Evolutionary conservation across 2,329 filamentous ascomycete species (phyloP), one percentile per base, ranked within the genome.

Genomic region (Herpotrichia juniperi): DNA sequence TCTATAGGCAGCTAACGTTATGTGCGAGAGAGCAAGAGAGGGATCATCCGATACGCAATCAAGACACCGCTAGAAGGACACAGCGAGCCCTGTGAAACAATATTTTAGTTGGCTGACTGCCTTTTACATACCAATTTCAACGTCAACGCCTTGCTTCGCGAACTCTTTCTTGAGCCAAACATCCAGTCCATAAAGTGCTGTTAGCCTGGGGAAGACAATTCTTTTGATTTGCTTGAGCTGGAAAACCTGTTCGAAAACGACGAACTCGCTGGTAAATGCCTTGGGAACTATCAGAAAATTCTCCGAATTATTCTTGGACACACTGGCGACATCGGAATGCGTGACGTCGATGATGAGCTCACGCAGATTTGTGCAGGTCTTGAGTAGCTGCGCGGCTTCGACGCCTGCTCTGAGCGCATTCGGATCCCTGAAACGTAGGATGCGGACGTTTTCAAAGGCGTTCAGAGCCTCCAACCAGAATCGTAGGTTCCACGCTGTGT

Each of bases 341-440:
- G n/a, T 34, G 7, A 34, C 14, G 31, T n/a, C 31, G 5, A 34
- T n/a, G 31, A 11, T 11, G 5, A 34, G 5, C 9, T 11, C 16
- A 7, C 31, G 31, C 31, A 56, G 37, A 35, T 56, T 56, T 32
- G 40, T 42, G 32, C 53, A 56, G 12, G 47, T 24, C 16, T 47
- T 39, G 16, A 56, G n/a, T 9, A 56, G 46, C n/a, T 22, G 5
- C 22, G 19, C 35, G 6, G 35, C 35, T 8, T 46, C 26, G 5
- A 48, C 22, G 5, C 53, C 48, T n/a, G 45, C 42, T 46, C 28
- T 10, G 24, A 24, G 9, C 4, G 22, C 14, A 11, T 40, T 17
- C 6, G 9, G 4, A 21, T 19, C 22, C 16, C 11, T n/a, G 35
- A 40, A 40, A 4, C 11, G 4, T 24, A 40, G 35, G 4, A 17